A percentile compares a stretch with the other conserved stretches of the same genome.
These are phyloP conservation scores for Coniochaeta hoffmannii DNA, from an alignment of 2,329 filamentous ascomycete species.

Conservation along the genomic window DNA sequence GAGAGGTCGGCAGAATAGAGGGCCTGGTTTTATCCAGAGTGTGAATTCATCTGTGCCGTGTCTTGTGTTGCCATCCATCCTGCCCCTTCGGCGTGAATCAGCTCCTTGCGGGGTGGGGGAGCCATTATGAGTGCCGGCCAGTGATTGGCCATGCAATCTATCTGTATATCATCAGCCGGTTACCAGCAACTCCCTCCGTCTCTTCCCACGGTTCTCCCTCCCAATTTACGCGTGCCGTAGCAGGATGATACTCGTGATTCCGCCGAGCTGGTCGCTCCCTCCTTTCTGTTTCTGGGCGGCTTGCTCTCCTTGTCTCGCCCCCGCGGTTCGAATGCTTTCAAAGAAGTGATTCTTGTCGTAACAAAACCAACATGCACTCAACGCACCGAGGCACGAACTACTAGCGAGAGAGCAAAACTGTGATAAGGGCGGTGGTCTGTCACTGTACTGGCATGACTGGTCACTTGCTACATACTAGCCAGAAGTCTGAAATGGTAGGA, in stretches of 20 bases:
- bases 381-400: too few relatives aligned
- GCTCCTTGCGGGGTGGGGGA: not conserved
- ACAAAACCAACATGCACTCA: too few relatives aligned
- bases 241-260: not conserved
- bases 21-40: slow-evolving; percentile 20
- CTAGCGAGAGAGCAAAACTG: too few relatives aligned
- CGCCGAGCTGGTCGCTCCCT: not conserved
- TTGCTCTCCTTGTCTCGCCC: too few relatives aligned
- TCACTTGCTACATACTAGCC: too few relatives aligned
- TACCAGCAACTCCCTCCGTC: not conserved
- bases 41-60: slow-evolving; percentile 18
- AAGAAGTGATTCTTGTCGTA: too few relatives aligned
- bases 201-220: not conserved
- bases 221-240: not conserved
- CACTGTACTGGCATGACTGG: too few relatives aligned
- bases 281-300: too few relatives aligned
- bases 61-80: slow-evolving; percentile 7
- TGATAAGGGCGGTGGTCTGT: too few relatives aligned
- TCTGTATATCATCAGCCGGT: slow-evolving; percentile 3
- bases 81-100: not conserved
- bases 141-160: slow-evolving; percentile 2
- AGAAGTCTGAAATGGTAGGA: not conserved
- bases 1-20: slow-evolving; percentile 17
- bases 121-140: not conserved
- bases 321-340: too few relatives aligned